Base-by-base conservation (phyloP, 2,329 filamentous ascomycete genomes). In the Bipolaris victoriae region DNA sequence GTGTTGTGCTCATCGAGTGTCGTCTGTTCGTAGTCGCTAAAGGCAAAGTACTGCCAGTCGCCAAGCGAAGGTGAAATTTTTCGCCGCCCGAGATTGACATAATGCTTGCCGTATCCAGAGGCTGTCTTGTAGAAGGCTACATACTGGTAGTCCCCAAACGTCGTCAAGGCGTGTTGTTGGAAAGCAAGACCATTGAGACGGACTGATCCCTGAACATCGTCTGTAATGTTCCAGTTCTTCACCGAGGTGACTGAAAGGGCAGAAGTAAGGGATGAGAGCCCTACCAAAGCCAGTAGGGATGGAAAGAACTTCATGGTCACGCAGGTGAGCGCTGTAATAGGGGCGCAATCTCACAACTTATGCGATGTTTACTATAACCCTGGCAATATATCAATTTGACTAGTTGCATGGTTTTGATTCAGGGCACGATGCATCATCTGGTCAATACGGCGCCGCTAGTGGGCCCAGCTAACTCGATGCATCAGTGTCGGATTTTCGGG, bases 1-100 rank as follows among this genome's bases (percentile, higher is more conserved):
- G 81, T 83, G 57, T 84, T 84, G 64, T 84, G 82, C 3, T 81
- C 81, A 55, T 84, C 82, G 41, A 83, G 77, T 1, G 77, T 78
- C 11, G 76, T 80, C 63, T 84, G 82, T 15, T 78, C 71, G 46
- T 84, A 84, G 65, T 83, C 82, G 1, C 76, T 75, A 26, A 84
- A 81, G 1, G 78, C 75, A 33, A 83, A 64, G 9, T 77, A 78
- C 62, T 83, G 74, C 82, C 82, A 83, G 4, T 66, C 65, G 10
- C 65, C 61, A 0, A 70, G 41, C 0, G 76, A 73, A 3, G 67
- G 64, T 0, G 79, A 74, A 4, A 83, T 74, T 33, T 74, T 72
- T 29, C 81, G 73, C 20, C 82, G 76, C 3, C 80, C 79, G 0
- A 84, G 69, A 29, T 82, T 81, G 40, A 83, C 76, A 57, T 74